phyloP scores from a whole-genome alignment of 148 eudicot genomes.

The Diospyros lotus region DNA sequence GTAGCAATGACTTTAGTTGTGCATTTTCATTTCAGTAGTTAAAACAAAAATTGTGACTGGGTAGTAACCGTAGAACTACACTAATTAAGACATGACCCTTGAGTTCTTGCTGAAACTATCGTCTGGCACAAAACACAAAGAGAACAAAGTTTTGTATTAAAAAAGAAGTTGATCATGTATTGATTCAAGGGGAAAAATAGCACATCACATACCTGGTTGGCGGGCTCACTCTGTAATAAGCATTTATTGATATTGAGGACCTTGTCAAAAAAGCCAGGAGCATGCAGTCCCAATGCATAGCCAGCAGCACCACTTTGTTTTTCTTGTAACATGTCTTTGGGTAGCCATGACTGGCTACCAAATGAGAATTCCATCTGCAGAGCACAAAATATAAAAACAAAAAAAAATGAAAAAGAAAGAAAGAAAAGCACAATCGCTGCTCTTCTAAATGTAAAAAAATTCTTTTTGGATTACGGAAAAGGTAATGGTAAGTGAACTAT shows the following conservation, averaged over 20 bases:
- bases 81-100: neutral
- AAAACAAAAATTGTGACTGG: neutral
- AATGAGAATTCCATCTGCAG: slow-evolving; percentile 96
- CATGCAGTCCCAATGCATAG: slow-evolving; percentile 90
- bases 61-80: neutral
- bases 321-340: slow-evolving; percentile 45
- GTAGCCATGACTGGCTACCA: slow-evolving; percentile 68
- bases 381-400: neutral
- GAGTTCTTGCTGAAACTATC: neutral
- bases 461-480: neutral
- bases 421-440: slow-evolving; percentile 7
- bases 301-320: slow-evolving; percentile 33
- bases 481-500: neutral
- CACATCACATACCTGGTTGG: slow-evolving; percentile 54
- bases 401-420: neutral
- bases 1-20: neutral
- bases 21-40: neutral
- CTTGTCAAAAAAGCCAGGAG: slow-evolving; percentile 95
- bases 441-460: too few relatives aligned
- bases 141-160: neutral
- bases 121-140: neutral
- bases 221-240: slow-evolving; percentile 82
- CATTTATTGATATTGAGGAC: slow-evolving; percentile 76
- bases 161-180: neutral
- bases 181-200: neutral